Conservation (phyloP, 1,139 yeast species). For the Lodderomyces orthopsilosis region DNA sequence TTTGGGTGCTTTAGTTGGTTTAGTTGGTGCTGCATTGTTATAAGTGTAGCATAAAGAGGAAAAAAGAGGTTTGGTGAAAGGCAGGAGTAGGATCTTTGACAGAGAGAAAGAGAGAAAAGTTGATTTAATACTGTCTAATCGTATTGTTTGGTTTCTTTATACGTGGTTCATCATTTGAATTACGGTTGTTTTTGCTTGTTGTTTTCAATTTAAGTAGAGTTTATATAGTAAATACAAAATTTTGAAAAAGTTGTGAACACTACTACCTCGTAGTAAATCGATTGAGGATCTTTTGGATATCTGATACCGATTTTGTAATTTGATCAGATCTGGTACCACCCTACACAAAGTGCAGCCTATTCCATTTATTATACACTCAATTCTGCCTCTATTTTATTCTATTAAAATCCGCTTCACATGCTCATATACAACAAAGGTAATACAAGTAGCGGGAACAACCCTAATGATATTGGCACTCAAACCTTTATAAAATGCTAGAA, state of each 20-base stretch:
- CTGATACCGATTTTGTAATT: no score
- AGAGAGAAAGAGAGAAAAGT: background rate
- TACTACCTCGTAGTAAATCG: no score
- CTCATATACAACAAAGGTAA: conserved; percentile 68
- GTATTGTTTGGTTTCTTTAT: background rate
- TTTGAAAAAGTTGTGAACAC: no score
- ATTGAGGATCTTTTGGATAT: no score
- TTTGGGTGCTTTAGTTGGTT: conserved; percentile 46
- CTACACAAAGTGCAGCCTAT: no score
- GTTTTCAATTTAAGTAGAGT: no score
- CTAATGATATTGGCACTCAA: conserved; percentile 56
- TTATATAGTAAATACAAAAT: no score
- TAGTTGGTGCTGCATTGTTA: conserved; percentile 49
- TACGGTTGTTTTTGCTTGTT: no score
- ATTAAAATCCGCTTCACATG: conserved; percentile 24
- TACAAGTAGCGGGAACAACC: conserved; percentile 73
- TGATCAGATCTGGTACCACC: no score
- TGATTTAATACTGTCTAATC: no score
- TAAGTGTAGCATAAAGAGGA: conserved; percentile 17
- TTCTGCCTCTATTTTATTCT: background rate
- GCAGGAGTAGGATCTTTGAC: no score
- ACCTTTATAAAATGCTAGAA: conserved; percentile 75
- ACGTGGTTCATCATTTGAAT: no score
- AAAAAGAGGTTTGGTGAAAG: background rate
- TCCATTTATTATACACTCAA: background rate